Percentiles rank a stretch among this genome's conserved stretches.
Evolutionary conservation across 2,329 filamentous ascomycete genomes (phyloP).

Genomic region (Curvularia verruculosa): DNA sequence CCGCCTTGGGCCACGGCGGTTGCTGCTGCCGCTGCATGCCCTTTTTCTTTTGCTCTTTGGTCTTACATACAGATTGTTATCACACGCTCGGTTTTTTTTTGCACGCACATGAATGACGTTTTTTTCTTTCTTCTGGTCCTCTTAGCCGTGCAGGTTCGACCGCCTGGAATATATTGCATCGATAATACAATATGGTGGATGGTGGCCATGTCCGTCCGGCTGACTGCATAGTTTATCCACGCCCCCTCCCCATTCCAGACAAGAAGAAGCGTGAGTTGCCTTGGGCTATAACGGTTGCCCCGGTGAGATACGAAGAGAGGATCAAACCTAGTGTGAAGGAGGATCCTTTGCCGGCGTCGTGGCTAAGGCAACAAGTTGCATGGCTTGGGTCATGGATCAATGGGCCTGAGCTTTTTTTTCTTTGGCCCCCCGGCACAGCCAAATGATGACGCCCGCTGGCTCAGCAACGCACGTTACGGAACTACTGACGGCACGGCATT

Average conservation of each 20-base stretch:
- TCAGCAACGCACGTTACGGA: conserved; percentile 31
- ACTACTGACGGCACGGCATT: conserved; percentile 31
- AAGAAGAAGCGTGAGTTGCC: too few species aligned
- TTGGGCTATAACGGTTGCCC: not conserved
- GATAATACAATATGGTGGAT: too few species aligned
- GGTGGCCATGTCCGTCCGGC: not conserved
- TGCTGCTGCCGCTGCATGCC: conserved; percentile 8
- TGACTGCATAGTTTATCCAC: not conserved
- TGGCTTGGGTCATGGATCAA: conserved; percentile 19
- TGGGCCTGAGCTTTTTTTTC: conserved; percentile 9
- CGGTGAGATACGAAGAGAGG: not conserved
- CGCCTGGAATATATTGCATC: not conserved
- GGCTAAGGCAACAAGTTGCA: conserved; percentile 2
- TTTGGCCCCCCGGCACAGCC: conserved; percentile 24
- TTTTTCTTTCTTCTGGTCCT: too few species aligned
- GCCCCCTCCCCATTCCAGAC: too few species aligned
- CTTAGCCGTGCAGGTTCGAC: too few species aligned
- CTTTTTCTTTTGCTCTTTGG: not conserved
- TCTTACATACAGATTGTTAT: too few species aligned
- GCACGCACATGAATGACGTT: not conserved
- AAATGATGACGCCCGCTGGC: conserved; percentile 34
- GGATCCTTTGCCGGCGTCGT: not conserved
- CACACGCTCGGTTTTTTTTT: too few species aligned
- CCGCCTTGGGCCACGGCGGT: too few species aligned
- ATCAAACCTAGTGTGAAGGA: not conserved